A percentile compares a stretch with the other conserved stretches of the same genome.
phyloP scores from a whole-genome alignment of 768 basidiomycete genomes.

The Kwoniella botswanensis region DNA sequence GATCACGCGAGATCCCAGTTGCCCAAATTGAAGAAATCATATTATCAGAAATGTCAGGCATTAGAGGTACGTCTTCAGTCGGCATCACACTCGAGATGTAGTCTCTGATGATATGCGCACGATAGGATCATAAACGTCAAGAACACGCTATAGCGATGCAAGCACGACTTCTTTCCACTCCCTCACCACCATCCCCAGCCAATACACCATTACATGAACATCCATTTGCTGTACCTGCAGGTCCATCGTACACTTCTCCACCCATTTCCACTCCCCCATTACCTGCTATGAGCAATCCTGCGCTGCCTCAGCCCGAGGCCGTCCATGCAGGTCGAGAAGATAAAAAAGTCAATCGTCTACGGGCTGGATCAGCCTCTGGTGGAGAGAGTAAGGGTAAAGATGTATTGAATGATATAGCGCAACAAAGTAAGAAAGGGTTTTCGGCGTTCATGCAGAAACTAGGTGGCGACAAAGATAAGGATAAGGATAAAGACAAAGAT shows the following conservation, averaged over 20 bases:
- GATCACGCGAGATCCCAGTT: constrained; percentile 81
- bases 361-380: constrained; percentile 73
- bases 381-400: constrained; percentile 48
- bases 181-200: constrained; percentile 37
- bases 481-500: constrained; percentile 66
- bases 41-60: constrained; percentile 83
- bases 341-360: constrained; percentile 67
- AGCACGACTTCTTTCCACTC: constrained; percentile 51
- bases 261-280: constrained; percentile 30
- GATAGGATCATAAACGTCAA: constrained; percentile 55
- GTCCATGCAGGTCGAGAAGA: constrained; percentile 57
- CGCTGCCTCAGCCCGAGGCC: constrained; percentile 6
- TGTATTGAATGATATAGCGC: constrained; percentile 79
- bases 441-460: constrained; percentile 84
- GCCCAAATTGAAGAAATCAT: constrained; percentile 77
- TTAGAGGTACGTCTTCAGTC: constrained; percentile 68
- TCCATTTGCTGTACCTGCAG: constrained; percentile 23
- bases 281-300: constrained; percentile 21
- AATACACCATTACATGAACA: constrained; percentile 37
- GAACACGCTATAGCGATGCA: constrained; percentile 56
- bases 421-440: constrained; percentile 85
- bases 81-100: neutral
- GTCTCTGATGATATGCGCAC: neutral
- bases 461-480: constrained; percentile 59
- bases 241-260: constrained; percentile 15